These are phyloP conservation scores for Macadamia integrifolia DNA, from an alignment of 164 flowering plant genomes.

Conservation along the genomic window DNA sequence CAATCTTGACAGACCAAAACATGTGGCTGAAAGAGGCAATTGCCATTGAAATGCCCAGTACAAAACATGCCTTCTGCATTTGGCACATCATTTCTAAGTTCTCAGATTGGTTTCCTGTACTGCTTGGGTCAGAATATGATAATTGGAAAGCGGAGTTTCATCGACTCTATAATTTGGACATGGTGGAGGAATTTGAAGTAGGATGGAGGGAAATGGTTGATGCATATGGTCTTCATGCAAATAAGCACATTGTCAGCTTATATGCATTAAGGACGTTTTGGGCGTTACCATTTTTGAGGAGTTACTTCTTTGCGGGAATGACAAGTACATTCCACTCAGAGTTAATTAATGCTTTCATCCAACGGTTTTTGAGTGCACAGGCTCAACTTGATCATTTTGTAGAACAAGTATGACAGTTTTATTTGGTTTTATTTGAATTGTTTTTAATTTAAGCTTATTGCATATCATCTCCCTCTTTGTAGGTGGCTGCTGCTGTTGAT, in stretches of 20 bases:
- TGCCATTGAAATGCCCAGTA: constrained; percentile 54
- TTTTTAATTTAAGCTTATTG: constrained; percentile 3
- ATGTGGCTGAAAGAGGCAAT: constrained; percentile 79
- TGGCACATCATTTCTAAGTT: constrained; percentile 69
- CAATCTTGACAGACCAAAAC: constrained; percentile 74
- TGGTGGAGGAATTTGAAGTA: constrained; percentile 57
- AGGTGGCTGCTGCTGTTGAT: constrained; percentile 57
- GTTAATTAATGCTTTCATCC: constrained; percentile 51
- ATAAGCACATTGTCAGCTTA: constrained; percentile 59
- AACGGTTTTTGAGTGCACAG: constrained; percentile 62
- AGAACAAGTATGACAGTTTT: constrained; percentile 38
- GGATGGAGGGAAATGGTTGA: constrained; percentile 73
- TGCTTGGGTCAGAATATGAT: constrained; percentile 64
- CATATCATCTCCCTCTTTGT: constrained; percentile 7
- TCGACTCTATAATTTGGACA: constrained; percentile 53
- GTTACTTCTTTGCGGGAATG: constrained; percentile 74
- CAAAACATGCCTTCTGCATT: constrained; percentile 79
- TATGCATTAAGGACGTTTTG: constrained; percentile 61
- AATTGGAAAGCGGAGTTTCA: constrained; percentile 70
- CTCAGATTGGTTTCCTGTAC: constrained; percentile 68
- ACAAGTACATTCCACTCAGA: constrained; percentile 46
- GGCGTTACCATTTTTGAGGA: constrained; percentile 67
- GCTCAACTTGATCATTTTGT: constrained; percentile 49
- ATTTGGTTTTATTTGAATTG: not conserved
- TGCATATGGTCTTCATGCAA: constrained; percentile 53